phyloP scores from a whole-genome alignment of 2,329 filamentous ascomycete genomes.

The Aspergillus novoparasiticus region DNA sequence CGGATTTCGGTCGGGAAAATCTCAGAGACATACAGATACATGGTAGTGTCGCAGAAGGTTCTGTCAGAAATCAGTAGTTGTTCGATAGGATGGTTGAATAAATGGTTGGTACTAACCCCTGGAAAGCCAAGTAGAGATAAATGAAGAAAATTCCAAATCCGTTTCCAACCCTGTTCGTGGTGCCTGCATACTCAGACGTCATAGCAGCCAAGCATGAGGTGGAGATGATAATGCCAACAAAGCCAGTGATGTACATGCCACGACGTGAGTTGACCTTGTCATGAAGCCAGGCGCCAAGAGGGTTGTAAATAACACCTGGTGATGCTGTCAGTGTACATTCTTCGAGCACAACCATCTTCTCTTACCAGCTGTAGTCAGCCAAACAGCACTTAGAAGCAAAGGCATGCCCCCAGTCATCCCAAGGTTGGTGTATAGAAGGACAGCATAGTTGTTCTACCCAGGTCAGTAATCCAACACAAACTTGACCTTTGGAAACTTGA shows the following conservation, averaged over 20 bases:
- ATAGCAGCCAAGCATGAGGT: constrained; percentile 45
- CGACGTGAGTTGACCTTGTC: constrained; percentile 42
- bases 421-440: constrained; percentile 48
- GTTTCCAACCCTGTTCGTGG: constrained; percentile 44
- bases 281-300: constrained; percentile 40
- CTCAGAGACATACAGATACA: constrained; percentile 51
- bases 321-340: constrained; percentile 14
- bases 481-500: background rate
- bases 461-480: constrained; percentile 3
- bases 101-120: constrained; percentile 37
- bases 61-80: constrained; percentile 26
- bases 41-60: constrained; percentile 50
- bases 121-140: constrained; percentile 53
- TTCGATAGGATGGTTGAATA: background rate
- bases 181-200: constrained; percentile 42
- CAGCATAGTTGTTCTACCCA: constrained; percentile 51
- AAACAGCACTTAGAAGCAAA: constrained; percentile 47
- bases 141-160: constrained; percentile 46
- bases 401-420: constrained; percentile 48
- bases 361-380: constrained; percentile 50
- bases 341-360: background rate
- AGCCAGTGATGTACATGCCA: constrained; percentile 46
- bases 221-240: constrained; percentile 44
- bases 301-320: constrained; percentile 44
- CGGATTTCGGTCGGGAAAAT: constrained; percentile 55